Conservation (phyloP, 176 grass and related monocot genomes). For the Lolium multiflorum region DNA sequence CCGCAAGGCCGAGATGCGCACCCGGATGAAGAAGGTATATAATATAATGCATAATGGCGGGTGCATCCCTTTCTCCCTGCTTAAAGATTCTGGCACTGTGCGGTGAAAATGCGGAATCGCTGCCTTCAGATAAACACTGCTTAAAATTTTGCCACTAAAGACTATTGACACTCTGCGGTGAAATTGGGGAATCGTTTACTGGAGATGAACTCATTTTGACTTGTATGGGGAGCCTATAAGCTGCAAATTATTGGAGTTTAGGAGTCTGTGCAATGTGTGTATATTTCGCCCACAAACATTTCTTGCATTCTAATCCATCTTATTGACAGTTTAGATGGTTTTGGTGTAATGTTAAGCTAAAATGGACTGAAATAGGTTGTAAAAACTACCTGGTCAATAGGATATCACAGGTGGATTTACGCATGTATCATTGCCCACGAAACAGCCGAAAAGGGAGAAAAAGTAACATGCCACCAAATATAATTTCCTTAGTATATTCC, state of each 20-base stretch:
- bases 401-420: background rate
- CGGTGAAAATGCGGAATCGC: background rate
- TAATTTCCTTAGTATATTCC: background rate
- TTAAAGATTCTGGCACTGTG: background rate
- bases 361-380: conserved; percentile 12
- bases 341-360: background rate
- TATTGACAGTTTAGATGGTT: conserved; percentile 6
- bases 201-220: background rate
- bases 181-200: background rate
- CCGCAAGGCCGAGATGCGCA: conserved; percentile 80
- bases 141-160: background rate
- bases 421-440: background rate
- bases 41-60: background rate
- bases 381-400: background rate
- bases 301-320: background rate
- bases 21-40: conserved; percentile 75
- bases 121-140: background rate
- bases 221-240: conserved; percentile 3
- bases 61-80: background rate
- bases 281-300: background rate
- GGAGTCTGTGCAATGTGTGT: background rate
- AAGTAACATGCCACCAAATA: background rate
- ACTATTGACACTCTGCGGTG: background rate
- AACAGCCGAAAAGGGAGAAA: background rate
- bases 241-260: conserved; percentile 3